Conservation (phyloP, 306 rosid species). For the Hippophae gyantsensis region DNA sequence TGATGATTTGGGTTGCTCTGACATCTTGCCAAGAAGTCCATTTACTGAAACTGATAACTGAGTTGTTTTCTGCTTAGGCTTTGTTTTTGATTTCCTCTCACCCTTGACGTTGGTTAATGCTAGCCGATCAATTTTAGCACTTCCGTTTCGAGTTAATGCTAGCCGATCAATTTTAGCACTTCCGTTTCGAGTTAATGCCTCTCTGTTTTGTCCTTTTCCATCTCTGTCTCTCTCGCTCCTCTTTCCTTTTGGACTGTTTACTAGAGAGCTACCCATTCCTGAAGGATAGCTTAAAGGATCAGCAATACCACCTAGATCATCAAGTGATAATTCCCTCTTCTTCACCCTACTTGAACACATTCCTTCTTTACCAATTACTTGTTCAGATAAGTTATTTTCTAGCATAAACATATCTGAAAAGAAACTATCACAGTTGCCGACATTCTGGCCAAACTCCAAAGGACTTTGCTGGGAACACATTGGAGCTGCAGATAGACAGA, state of each 20-base stretch:
- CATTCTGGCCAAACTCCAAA: slow-evolving; percentile 58
- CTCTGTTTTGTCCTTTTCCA: slow-evolving; percentile 87
- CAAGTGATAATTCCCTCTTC: slow-evolving; percentile 91
- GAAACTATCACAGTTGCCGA: slow-evolving; percentile 46
- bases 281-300: slow-evolving; percentile 44
- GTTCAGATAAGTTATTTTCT: slow-evolving; percentile 48
- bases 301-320: slow-evolving; percentile 63
- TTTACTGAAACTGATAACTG: slow-evolving; percentile 92
- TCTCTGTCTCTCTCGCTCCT: slow-evolving; percentile 99
- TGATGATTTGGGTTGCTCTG: slow-evolving; percentile 70
- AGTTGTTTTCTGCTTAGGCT: slow-evolving; percentile 90
- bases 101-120: slow-evolving; percentile 66
- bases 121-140: slow-evolving; percentile 73
- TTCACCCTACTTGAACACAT: slow-evolving; percentile 80
- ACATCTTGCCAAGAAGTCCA: slow-evolving; percentile 70
- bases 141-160: slow-evolving; percentile 74
- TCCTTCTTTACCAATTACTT: slow-evolving; percentile 58
- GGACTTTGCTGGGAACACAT: slow-evolving; percentile 76
- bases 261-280: slow-evolving; percentile 63
- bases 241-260: slow-evolving; percentile 91
- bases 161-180: slow-evolving; percentile 75
- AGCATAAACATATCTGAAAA: slow-evolving; percentile 54
- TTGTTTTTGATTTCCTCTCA: slow-evolving; percentile 92
- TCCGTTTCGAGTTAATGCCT: slow-evolving; percentile 77
- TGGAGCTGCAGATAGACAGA: slow-evolving; percentile 49